Base-by-base conservation (phyloP, 495 filamentous ascomycete genomes). In the Sordaria brevicollis region DNA sequence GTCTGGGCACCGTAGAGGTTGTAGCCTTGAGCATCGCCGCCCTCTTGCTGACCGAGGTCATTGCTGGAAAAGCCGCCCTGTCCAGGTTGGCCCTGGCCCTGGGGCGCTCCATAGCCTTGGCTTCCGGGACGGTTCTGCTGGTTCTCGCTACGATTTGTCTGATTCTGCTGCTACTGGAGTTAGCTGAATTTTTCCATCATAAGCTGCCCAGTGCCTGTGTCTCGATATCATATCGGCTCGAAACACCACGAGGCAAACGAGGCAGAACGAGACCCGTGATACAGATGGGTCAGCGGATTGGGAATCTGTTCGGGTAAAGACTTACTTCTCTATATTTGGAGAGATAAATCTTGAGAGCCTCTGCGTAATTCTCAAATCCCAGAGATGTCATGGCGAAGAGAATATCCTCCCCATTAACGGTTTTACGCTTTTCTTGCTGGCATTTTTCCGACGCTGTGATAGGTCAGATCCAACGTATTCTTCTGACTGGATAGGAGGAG, bases 341-440 rank as follows among this genome's bases (percentile, higher is more conserved):
- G 68, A 99, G 86, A 78, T 99, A 99, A 72, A 99, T 97, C 82
- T 98, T 98, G 65, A 99, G 86, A 29, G 95, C 95, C 78, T 99
- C 95, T 39, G 93, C 90, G 76, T 99, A 99, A 84, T 99, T 99
- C 84, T 99, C 95, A 79, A 99, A 99, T 5, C 95, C 95, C 67
- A 98, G 88, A 25, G 95, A 98, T 39, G 94, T 98, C 95, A 99
- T 99, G 65, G 95, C 95, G 78, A 97, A 98, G 38, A 99, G 81
- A 70, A 99, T 99, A 78, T 99, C 95, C 81, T 99, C 95, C 69
- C 95, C 95, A 75, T 99, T 99, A 71, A 99, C 95, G 0, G 95
- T 99, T 82, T 99, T 99, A 71, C 95, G 88, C 86, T 99, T 99
- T 79, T 99, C 95, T 79, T 97, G 96, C 76, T 97, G 95, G 77